Evolutionary conservation across 805 yeast species (phyloP).

Genomic region (Ogataea naganishii): DNA sequence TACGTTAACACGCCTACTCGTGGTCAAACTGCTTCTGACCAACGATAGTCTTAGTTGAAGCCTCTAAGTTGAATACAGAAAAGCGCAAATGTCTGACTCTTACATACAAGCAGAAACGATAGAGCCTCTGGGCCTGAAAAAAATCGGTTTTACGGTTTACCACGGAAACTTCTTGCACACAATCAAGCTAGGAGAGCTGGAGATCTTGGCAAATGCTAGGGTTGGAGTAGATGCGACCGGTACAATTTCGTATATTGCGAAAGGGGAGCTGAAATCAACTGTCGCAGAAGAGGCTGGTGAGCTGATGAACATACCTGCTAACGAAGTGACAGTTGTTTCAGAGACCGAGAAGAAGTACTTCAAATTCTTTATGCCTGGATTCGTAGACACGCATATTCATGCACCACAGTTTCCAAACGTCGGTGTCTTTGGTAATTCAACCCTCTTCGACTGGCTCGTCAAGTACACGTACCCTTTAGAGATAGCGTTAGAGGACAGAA

Average conservation of each 20-base stretch:
- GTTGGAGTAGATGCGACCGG: slow-evolving; percentile 60
- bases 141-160: slow-evolving; percentile 32
- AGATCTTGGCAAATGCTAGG: slow-evolving; percentile 45
- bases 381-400: slow-evolving; percentile 75
- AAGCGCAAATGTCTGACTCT: no score
- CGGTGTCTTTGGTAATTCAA: slow-evolving; percentile 79
- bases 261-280: slow-evolving; percentile 2
- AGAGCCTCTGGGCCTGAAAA: slow-evolving; percentile 10
- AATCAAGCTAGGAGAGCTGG: slow-evolving; percentile 47
- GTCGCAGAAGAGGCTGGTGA: neutral
- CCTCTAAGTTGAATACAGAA: no score
- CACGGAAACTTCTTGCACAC: slow-evolving; percentile 72
- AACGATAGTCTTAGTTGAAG: no score
- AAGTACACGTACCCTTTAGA: slow-evolving; percentile 89
- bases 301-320: slow-evolving; percentile 1
- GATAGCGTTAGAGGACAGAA: slow-evolving; percentile 46
- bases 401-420: slow-evolving; percentile 79
- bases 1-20: no score
- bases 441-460: slow-evolving; percentile 82
- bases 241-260: slow-evolving; percentile 30
- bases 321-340: slow-evolving; percentile 24
- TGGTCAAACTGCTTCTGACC: no score
- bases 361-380: slow-evolving; percentile 73
- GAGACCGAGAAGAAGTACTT: slow-evolving; percentile 40
- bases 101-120: no score